Base-by-base conservation (phyloP, 306 rosid genomes). In the Rosa rugosa region DNA sequence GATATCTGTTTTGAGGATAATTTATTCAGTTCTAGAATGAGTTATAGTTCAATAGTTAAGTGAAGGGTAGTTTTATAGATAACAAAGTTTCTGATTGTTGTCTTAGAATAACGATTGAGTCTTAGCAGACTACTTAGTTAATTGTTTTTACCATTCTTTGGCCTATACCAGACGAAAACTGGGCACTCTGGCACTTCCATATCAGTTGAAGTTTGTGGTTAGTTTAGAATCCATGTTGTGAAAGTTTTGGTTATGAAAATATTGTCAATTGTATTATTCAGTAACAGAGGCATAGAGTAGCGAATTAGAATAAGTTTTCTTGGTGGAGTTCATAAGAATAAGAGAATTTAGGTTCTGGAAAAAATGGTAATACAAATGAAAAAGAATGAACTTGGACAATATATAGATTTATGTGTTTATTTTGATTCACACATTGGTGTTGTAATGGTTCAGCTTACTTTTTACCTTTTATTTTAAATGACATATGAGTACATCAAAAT, bases 1-100 rank as follows among this genome's bases (percentile, higher is more conserved):
- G 72, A 40, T 40, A 59, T 76, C 38, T 50, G 73, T 51, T 75
- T 65, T 25, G 68, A 50, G 77, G 80, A 69, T 25, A 80, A n/a
- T 50, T 42, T 67, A 5, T 50, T 16, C 8, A 22, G 20, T 2
- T 36, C 5, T 27, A 7, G 27, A 23, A 53, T 53, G 67, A 10
- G 4, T 11, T 56, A 11, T 57, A 9, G 56, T 42, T 40, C 5
- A 8, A 8, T 13, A 44, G 11, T 79, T 60, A 2, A n/a, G 12
- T 11, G n/a, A 4, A 34, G 40, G 42, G 49, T 13, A n/a, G 73
- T 57, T 25, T 20, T 34, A 11, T 77, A 16, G 46, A 56, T 13
- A 6, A 22, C 42, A 49, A 69, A 38, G 72, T 11, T 64, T 11
- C 0, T 14, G 20, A 50, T 38, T 23, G 7, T 13, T 34, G 40